phyloP scores from a whole-genome alignment of 164 flowering plant species.

The Magnolia sinica region DNA sequence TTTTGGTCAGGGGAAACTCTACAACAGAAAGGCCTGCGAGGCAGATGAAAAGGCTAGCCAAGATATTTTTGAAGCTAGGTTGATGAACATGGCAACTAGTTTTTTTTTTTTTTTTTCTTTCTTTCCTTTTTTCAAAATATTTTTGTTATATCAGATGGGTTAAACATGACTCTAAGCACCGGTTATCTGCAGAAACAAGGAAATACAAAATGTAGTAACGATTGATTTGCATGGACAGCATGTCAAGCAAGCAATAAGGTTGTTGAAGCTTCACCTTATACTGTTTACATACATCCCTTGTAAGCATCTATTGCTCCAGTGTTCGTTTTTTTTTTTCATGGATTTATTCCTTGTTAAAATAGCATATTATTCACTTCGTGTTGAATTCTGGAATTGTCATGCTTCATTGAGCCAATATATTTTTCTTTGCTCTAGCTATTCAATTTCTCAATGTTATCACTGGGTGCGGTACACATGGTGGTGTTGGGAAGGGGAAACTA shows the following conservation, averaged over 20 bases:
- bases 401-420: neutral
- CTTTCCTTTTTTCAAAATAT: too few species aligned
- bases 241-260: constrained; percentile 76
- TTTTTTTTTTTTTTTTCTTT: neutral
- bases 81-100: constrained; percentile 2
- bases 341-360: neutral
- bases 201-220: constrained; percentile 69
- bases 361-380: neutral
- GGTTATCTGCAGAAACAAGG: constrained; percentile 60
- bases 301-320: constrained; percentile 33
- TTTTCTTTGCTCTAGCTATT: constrained; percentile 47
- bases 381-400: neutral
- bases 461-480: constrained; percentile 78
- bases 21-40: constrained; percentile 47
- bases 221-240: constrained; percentile 98
- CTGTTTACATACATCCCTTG: constrained; percentile 64
- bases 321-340: neutral
- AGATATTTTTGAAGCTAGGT: constrained; percentile 82
- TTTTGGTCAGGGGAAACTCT: constrained; percentile 46
- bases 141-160: neutral
- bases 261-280: constrained; percentile 67
- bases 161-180: constrained; percentile 1
- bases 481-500: constrained; percentile 59
- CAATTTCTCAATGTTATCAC: constrained; percentile 75
- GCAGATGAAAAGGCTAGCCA: constrained; percentile 88